These are phyloP conservation scores for Phytopythium ostracodes DNA, from an alignment of 352 stramenopile species.

Conservation along the genomic window DNA sequence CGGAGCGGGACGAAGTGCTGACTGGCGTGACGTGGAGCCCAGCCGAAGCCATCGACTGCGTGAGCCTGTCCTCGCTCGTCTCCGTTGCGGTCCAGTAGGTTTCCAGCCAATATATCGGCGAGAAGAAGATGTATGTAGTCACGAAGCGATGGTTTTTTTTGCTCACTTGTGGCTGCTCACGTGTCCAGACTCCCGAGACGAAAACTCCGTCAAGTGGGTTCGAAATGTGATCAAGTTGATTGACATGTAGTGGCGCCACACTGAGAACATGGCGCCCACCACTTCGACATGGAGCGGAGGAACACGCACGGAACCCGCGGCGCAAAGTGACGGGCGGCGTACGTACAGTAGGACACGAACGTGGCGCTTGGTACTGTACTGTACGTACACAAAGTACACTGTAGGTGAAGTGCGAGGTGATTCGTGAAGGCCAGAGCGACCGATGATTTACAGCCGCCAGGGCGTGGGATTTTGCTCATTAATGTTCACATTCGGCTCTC, in stretches of 20 bases:
- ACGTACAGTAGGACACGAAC: constrained; percentile 6
- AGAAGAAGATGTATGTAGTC: background rate
- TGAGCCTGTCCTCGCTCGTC: background rate
- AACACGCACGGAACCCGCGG: background rate
- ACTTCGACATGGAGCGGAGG: constrained; percentile 1
- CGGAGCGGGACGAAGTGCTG: background rate
- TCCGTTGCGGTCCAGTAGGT: background rate
- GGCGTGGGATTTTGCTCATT: constrained; percentile 1
- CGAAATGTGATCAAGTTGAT: background rate
- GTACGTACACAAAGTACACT: background rate
- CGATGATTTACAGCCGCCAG: background rate
- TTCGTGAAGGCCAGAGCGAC: background rate
- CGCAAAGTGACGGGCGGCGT: background rate
- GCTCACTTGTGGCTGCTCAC: no score
- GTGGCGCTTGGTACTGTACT: no score
- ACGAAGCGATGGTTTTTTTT: background rate
- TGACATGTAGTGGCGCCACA: background rate
- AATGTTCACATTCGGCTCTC: background rate
- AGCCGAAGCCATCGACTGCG: background rate
- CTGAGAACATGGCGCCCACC: background rate
- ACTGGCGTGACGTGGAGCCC: no score
- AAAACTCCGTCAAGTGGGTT: background rate
- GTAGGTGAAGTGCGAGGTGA: background rate
- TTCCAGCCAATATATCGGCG: background rate
- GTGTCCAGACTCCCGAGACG: no score